Base-by-base conservation (phyloP, 164 flowering plant species). In the Magnolia sinica region DNA sequence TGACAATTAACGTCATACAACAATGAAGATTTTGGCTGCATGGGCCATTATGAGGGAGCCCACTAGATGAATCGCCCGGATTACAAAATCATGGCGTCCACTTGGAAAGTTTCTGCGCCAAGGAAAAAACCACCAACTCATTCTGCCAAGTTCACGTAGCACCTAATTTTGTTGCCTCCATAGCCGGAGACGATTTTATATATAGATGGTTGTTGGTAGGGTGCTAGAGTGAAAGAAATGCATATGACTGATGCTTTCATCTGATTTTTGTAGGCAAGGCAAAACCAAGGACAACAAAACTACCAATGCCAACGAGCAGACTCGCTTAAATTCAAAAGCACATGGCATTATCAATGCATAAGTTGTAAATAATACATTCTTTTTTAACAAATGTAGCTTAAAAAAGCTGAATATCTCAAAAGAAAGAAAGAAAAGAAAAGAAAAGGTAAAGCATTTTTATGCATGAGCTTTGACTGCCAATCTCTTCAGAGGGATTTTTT, bases 221-320 rank as follows among this genome's bases (percentile, higher is more conserved):
- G n/a, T 50, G 13, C n/a, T 31, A 31, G 71, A 24, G 45, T 8
- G 4, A 22, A 64, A 19, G 49, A 27, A 29, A 55, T 55, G 61
- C 7, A 8, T 68, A 31, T 24, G 11, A 31, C 16, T 10, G 3
- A 18, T 29, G n/a, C n/a, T 68, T 68, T 31, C 3, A 8, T 65
- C 29, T 65, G 29, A 11, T 65, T 65, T 22, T 65, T 29, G 19
- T 45, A 68, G 71, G 71, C 71, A 68, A 68, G 71, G 45, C 18
- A 68, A 19, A 6, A 14, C 50, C 6, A 68, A 29, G 31, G 71
- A 68, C 50, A 14, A 18, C 71, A 68, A 68, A 68, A 31, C 71
- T 45, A 7, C 18, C 24, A 31, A 5, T 31, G 18, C 13, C 71
- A 68, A 31, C 10, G 27, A 68, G 31, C 29, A 18, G 71, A 31